These are phyloP conservation scores for Cladophialophora psammophila DNA, from an alignment of 2,329 filamentous ascomycete genomes.

Conservation along the genomic window DNA sequence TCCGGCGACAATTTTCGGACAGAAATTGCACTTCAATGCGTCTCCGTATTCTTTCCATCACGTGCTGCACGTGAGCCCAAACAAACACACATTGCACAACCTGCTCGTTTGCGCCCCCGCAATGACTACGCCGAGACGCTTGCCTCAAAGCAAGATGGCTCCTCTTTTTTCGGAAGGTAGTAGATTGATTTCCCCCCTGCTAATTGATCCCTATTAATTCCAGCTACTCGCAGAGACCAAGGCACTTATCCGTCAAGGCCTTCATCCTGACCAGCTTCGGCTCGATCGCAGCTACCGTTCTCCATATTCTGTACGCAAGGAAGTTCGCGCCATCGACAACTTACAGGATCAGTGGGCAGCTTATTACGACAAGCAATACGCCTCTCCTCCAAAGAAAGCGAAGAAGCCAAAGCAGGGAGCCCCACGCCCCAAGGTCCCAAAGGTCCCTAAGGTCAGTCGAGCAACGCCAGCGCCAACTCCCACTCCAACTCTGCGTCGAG, in stretches of 20 bases:
- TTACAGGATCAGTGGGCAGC: slow-evolving; percentile 14
- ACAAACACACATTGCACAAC: slow-evolving; percentile 6
- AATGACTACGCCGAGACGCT: neutral
- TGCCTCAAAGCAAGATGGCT: slow-evolving; percentile 21
- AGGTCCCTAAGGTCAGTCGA: neutral
- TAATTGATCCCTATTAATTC: slow-evolving; percentile 29
- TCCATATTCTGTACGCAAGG: neutral
- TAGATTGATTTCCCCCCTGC: slow-evolving; percentile 18
- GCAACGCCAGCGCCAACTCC: neutral
- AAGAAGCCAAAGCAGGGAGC: slow-evolving; percentile 11
- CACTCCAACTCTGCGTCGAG: slow-evolving; percentile 16
- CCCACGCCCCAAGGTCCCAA: slow-evolving; percentile 13
- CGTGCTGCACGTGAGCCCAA: neutral
- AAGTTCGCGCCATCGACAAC: slow-evolving; percentile 10
- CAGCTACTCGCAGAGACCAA: slow-evolving; percentile 28
- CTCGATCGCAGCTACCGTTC: slow-evolving; percentile 12
- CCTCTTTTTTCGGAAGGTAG: slow-evolving; percentile 13
- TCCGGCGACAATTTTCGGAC: neutral
- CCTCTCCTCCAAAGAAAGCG: neutral
- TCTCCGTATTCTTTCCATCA: slow-evolving; percentile 1
- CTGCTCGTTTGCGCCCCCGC: neutral
- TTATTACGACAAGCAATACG: slow-evolving; percentile 2
- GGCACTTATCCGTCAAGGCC: slow-evolving; percentile 24
- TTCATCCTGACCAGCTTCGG: slow-evolving; percentile 29
- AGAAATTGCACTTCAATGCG: slow-evolving; percentile 6